A percentile compares a stretch with the other conserved stretches of the same genome.
These are phyloP conservation scores for Phytophthora chlamydospora DNA, from an alignment of 352 stramenopile species.

Conservation along the genomic window DNA sequence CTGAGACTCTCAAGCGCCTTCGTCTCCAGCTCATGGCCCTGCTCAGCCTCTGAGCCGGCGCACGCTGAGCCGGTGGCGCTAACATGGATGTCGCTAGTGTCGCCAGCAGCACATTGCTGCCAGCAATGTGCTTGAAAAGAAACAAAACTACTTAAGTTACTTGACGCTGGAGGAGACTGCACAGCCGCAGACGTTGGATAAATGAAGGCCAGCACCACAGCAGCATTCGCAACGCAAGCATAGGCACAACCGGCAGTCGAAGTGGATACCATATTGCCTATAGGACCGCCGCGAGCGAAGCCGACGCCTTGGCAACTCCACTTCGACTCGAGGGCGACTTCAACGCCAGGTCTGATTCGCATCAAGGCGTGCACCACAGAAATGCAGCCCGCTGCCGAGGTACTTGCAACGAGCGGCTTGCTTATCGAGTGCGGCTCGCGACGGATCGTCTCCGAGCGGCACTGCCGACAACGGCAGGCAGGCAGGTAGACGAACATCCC, in stretches of 20 bases:
- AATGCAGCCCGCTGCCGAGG: slow-evolving; percentile 1
- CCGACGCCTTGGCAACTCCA: not conserved
- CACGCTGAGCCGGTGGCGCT: not conserved
- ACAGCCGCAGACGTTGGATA: no score
- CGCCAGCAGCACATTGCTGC: no score
- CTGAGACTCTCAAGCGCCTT: not conserved
- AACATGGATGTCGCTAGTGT: no score
- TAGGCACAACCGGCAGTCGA: no score
- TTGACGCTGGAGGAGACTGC: no score
- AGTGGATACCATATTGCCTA: not conserved
- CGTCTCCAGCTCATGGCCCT: no score
- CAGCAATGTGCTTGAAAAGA: no score
- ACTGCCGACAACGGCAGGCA: not conserved
- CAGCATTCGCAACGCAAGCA: no score
- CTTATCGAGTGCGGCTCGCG: slow-evolving; percentile 1
- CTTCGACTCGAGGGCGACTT: not conserved
- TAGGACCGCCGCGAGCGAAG: not conserved
- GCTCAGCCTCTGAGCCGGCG: no score
- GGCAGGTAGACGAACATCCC: not conserved
- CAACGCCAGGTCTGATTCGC: slow-evolving; percentile 1
- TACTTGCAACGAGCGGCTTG: not conserved
- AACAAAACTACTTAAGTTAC: no score
- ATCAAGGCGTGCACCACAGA: slow-evolving; percentile 2
- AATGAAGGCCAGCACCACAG: no score
- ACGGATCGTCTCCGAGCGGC: not conserved